Conservation (phyloP, 306 rosid species). For the Trifolium pratense region DNA sequence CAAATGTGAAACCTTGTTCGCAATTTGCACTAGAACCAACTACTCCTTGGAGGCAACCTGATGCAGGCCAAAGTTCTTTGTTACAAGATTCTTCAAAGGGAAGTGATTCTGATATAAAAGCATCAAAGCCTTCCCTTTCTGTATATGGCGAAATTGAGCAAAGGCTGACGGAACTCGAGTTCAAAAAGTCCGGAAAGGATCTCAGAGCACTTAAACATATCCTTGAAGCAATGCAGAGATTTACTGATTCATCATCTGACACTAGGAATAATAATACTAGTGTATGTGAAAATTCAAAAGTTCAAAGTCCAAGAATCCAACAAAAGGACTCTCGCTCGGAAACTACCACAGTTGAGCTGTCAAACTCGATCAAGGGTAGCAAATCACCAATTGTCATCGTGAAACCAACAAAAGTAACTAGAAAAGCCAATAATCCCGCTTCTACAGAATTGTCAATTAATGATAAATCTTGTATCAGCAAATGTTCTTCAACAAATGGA, state of each 20-base stretch:
- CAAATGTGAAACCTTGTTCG: conserved; percentile 47
- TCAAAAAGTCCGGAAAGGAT: conserved; percentile 90
- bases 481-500: conserved; percentile 45
- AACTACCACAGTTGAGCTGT: conserved; percentile 41
- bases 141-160: conserved; percentile 90
- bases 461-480: conserved; percentile 43
- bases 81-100: conserved; percentile 48
- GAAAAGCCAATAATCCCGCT: conserved; percentile 48
- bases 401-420: conserved; percentile 60
- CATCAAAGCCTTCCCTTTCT: conserved; percentile 54
- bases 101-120: conserved; percentile 52
- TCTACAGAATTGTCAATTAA: conserved; percentile 41
- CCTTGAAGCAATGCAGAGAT: conserved; percentile 89
- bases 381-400: conserved; percentile 61
- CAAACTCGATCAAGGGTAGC: conserved; percentile 43
- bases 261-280: conserved; percentile 30
- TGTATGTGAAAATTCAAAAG: conserved; percentile 47
- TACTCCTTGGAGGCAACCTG: neutral
- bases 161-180: conserved; percentile 81
- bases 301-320: conserved; percentile 52
- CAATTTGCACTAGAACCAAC: conserved; percentile 54
- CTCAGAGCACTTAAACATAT: conserved; percentile 94
- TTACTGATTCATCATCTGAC: conserved; percentile 49
- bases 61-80: conserved; percentile 36
- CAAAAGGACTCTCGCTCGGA: conserved; percentile 22